phyloP scores from a whole-genome alignment of 2,329 filamentous ascomycete genomes.

The Pseudocercospora crystallina region DNA sequence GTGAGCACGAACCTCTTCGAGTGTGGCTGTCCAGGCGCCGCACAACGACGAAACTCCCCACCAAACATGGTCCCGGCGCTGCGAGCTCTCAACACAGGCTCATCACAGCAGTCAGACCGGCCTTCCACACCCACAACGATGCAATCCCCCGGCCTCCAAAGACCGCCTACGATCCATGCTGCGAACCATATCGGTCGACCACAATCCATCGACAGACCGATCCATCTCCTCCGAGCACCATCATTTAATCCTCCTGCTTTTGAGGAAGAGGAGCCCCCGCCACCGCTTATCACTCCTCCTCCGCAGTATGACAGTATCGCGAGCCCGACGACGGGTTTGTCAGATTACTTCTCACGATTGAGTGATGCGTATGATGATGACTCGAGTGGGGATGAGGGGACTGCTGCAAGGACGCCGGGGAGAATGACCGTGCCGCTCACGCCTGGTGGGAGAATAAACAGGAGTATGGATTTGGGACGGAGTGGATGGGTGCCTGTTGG shows the following conservation, averaged over 20 bases:
- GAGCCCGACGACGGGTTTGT: constrained; percentile 67
- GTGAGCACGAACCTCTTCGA: constrained; percentile 44
- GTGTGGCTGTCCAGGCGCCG: constrained; percentile 68
- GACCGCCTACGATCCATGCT: constrained; percentile 46
- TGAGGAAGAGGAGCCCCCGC: constrained; percentile 75
- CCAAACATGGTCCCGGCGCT: constrained; percentile 56
- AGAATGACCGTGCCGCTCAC: constrained; percentile 61
- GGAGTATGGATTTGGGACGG: constrained; percentile 64
- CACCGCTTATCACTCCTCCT: constrained; percentile 74
- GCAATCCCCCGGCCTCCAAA: constrained; percentile 50
- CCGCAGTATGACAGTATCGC: constrained; percentile 81
- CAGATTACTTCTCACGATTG: constrained; percentile 83
- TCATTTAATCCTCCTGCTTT: constrained; percentile 89
- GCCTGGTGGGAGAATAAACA: constrained; percentile 60
- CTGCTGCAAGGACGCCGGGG: constrained; percentile 23
- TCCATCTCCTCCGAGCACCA: constrained; percentile 78
- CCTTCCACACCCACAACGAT: constrained; percentile 16
- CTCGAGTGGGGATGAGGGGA: constrained; percentile 24
- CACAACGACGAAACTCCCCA: constrained; percentile 50
- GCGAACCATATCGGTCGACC: constrained; percentile 26
- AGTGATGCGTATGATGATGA: constrained; percentile 61
- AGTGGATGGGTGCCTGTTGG: constrained; percentile 39
- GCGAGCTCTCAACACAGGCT: constrained; percentile 51
- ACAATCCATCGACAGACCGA: constrained; percentile 60
- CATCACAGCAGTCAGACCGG: constrained; percentile 26